phyloP scores from a whole-genome alignment of 768 basidiomycete genomes.

The Sarcodon sp. region DNA sequence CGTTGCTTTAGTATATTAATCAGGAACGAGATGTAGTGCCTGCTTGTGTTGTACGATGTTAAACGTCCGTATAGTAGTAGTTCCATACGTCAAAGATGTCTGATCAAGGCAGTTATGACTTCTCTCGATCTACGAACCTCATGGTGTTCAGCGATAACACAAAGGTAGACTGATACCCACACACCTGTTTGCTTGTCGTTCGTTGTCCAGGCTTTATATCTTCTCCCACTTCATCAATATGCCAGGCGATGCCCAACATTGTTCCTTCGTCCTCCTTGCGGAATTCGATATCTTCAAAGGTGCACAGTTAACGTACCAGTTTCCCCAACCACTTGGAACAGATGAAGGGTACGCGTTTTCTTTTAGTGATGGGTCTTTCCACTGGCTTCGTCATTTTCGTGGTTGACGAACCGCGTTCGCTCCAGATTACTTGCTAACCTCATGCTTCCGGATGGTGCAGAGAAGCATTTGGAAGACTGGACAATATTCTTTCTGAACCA shows the following conservation, averaged over 20 bases:
- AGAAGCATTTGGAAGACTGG: slow-evolving; percentile 93
- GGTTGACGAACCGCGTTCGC: slow-evolving; percentile 4
- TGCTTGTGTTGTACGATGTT: too few species aligned
- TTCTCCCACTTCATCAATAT: slow-evolving; percentile 17
- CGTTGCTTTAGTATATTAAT: slow-evolving; percentile 77
- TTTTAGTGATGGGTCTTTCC: neutral
- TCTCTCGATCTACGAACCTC: neutral
- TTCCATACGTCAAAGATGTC: too few species aligned
- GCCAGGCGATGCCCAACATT: slow-evolving; percentile 59
- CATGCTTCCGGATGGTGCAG: slow-evolving; percentile 98
- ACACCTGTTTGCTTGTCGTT: neutral
- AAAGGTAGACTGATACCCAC: too few species aligned
- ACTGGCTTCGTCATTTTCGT: neutral
- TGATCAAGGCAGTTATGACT: too few species aligned
- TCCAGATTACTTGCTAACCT: slow-evolving; percentile 83
- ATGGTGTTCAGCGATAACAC: neutral
- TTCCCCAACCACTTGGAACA: slow-evolving; percentile 86
- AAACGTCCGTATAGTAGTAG: too few species aligned
- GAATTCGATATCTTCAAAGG: slow-evolving; percentile 98
- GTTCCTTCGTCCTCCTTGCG: slow-evolving; percentile 91
- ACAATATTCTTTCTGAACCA: slow-evolving; percentile 98
- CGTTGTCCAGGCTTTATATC: neutral
- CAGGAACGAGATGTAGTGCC: slow-evolving; percentile 53
- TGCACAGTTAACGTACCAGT: slow-evolving; percentile 89
- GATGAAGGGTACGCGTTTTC: slow-evolving; percentile 70